Base-by-base conservation (phyloP, 2,329 filamentous ascomycete species). In the Fusarium nygamai region DNA sequence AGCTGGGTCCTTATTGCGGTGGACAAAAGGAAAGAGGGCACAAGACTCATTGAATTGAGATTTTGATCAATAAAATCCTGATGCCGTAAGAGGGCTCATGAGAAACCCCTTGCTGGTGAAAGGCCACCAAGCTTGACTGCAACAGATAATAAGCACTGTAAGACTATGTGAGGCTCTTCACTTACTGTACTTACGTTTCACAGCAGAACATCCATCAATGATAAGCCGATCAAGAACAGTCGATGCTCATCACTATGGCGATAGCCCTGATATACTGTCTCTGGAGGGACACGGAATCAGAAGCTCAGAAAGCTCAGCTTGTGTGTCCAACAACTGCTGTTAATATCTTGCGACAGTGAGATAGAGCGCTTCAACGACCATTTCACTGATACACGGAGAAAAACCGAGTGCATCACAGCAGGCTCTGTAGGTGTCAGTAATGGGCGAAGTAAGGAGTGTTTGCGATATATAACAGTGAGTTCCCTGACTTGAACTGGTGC, bases 1-100 rank as follows among this genome's bases (percentile, higher is more conserved):
- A 29, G 16, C 20, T 14, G 20, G 34, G 41, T 10, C 8, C 11
- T 29, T 38, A 8, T 27, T 7, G 14, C 8, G 8, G 4, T n/a
- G 20, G 4, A 12, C 0, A n/a, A 13, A 19, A 19, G 5, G 14
- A 36, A 2, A 7, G 29, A 2, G 4, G 11, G 5, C 7, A 13
- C 8, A 19, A 39, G 10, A 29, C 1, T 0, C 4, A 4, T 17
- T 8, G 3, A 3, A 20, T 16, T 16, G 13, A 5, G 3, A 20
- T 5, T 16, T 3, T 6, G 16, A 16, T 20, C 6, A 34, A 24
- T 24, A 5, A 20, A 0, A 24, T 34, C 1, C 8, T 10, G 31
- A 34, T 34, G 6, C 6, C 6, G n/a, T 10, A 50, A 10, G 17
- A 24, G n/a, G 12, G 11, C 6, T 8, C 16, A 20, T 4, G n/a